Base-by-base conservation (phyloP, 202 grass and related monocot species). In the Setaria italica region DNA sequence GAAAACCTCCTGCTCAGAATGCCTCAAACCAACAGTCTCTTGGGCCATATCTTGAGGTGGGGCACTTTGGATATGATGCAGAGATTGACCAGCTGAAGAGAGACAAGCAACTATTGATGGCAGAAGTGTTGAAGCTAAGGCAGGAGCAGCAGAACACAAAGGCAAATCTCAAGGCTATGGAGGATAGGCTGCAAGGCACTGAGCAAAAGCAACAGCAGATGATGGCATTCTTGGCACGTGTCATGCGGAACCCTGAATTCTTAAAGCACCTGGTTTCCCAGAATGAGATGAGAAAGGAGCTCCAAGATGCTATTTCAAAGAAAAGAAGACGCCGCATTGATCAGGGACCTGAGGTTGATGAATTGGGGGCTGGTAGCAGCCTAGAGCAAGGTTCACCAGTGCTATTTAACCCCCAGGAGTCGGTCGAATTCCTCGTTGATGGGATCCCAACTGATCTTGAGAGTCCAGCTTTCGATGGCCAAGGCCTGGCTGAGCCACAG, bases 121-220 rank as follows among this genome's bases (percentile, higher is more conserved):
- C 93, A 33, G 90, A 95, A 85, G 84, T 95, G 56, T 84, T 95
- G 73, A 95, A 95, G 68, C 82, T 95, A 71, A 88, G 93, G 68
- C 93, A 95, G 80, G 88, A 89, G 63, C 94, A 95, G 82, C 94
- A 95, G 78, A 89, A 86, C 39, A 93, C 94, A 49, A 86, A 79
- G 51, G 84, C 54, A n/a, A 85, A 84, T 84, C 86, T 95, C 11
- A 92, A 88, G 82, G 91, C 70, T 14, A 95, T 95, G 90, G 94
- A 93, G 69, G 90, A 95, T 37, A 90, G 87, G 82, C 81, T 95
- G 41, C 87, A 91, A 37, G 88, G 84, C 42, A 89, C 86, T 4
- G 94, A 95, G 62, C 93, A 93, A 82, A 95, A 71, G 69, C 93
- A 95, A 66, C 86, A 91, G 29, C 88, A 93, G 63, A 93, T 95